Conservation (phyloP, 164 flowering plant species). For the Akebia trifoliata region DNA sequence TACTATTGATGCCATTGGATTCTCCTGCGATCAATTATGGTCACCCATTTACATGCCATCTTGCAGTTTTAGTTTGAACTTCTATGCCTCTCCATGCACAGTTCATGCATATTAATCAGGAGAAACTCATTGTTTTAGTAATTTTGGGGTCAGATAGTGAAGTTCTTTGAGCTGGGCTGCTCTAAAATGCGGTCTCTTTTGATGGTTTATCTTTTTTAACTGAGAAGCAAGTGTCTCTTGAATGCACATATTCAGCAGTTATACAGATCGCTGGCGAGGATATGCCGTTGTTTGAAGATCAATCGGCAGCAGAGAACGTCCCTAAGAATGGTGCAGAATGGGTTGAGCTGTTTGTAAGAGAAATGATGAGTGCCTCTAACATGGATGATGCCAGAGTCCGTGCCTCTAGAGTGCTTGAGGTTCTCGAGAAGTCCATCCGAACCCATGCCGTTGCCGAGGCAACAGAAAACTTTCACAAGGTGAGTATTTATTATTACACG, state of each 20-base stretch:
- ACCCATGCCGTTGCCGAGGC: constrained; percentile 49
- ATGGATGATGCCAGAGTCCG: constrained; percentile 81
- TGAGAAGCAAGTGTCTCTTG: background rate
- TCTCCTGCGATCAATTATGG: too few species aligned
- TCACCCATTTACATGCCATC: background rate
- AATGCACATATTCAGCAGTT: constrained; percentile 18
- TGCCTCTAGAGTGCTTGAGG: constrained; percentile 62
- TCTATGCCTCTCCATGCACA: background rate
- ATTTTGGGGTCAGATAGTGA: background rate
- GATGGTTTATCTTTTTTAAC: background rate
- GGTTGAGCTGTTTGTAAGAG: constrained; percentile 77
- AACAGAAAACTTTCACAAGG: constrained; percentile 50
- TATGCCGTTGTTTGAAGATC: constrained; percentile 23
- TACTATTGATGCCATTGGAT: too few species aligned
- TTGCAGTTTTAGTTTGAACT: background rate
- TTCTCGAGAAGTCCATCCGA: constrained; percentile 55
- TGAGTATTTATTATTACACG: constrained; percentile 5
- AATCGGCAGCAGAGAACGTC: constrained; percentile 17
- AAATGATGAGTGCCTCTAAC: constrained; percentile 56
- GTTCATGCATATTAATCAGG: background rate
- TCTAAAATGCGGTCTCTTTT: background rate
- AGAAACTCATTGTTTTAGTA: background rate
- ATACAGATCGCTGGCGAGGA: constrained; percentile 23
- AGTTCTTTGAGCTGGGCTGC: background rate
- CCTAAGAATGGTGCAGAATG: constrained; percentile 56